Evolutionary conservation across 1,284 basidiomycete species (phyloP), one percentile per base, ranked within the genome.

Genomic region (Hypsizygus ulmarius): DNA sequence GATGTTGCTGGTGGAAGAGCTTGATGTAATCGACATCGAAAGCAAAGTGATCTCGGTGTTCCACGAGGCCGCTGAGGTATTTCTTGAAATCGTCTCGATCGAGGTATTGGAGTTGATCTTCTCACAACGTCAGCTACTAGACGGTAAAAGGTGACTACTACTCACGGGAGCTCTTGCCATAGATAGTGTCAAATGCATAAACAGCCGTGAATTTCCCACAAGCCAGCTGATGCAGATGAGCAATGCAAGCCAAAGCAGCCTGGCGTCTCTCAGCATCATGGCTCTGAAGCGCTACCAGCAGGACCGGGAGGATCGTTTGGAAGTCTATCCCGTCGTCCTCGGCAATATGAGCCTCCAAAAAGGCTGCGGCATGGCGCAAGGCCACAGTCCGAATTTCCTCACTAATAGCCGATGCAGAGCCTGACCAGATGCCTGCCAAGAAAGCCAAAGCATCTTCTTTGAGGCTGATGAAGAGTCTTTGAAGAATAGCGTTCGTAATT

Each of bases 111-210:
- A 97, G 69, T 28, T 75, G 65, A 33, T 72, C 88, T 87, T 50
- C 2, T 25, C 15, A 48, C 15, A 43, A 29, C 40, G 27, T 45
- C 11, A 33, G 19, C 38, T 49, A 39, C 42, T 34, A 19, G 33
- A 7, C 34, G 39, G 33, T 41, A 8, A 34, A 50, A 47, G 30
- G 32, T 11, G 43, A 44, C 39, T 28, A 38, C 0, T 10, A 70
- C 84, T 53, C 41, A 89, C 87, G 68, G 5, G 84, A 84, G 27
- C 66, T 70, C 3, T 69, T 49, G 2, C 93, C 94, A 63, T 97
- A 97, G 42, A 97, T 78, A 1, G 72, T 73, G 59, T 97, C 93
- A 56, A 89, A 82, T 6, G 81, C 90, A 66, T 94, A 97, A 1
- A 97, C 80, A 2, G 76, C 72, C 14, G 69, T 69, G 21, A 80